Percentiles rank a stretch among this genome's conserved stretches.
Conservation (phyloP, 2,329 filamentous ascomycete genomes). For the Penicillium vulpinum region DNA sequence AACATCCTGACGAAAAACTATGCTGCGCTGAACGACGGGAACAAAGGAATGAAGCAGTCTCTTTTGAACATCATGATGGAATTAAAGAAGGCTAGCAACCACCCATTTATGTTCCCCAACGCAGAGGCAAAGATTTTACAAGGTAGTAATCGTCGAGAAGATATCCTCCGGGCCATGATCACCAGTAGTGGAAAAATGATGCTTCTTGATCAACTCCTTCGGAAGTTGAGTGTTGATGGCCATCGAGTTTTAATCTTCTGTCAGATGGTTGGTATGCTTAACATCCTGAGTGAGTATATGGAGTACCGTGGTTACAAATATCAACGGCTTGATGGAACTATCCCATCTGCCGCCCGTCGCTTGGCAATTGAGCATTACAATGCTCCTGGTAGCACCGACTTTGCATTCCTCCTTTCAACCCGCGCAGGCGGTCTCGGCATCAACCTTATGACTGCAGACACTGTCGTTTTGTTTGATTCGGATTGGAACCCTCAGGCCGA, state of each 20-base stretch:
- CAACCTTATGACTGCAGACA: conserved; percentile 98
- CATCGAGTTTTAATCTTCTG: conserved; percentile 98
- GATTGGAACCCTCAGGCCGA: conserved; percentile 97
- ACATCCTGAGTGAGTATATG: conserved; percentile 92
- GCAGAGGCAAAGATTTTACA: conserved; percentile 86
- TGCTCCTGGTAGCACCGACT: conserved; percentile 91
- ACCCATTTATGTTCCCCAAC: conserved; percentile 95
- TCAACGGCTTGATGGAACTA: conserved; percentile 92
- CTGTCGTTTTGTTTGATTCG: conserved; percentile 95
- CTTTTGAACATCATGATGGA: conserved; percentile 99
- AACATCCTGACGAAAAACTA: conserved; percentile 98
- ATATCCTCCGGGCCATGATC: conserved; percentile 87
- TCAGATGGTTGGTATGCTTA: conserved; percentile 99
- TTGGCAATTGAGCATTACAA: conserved; percentile 99
- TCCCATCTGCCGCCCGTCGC: conserved; percentile 80
- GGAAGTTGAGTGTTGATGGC: conserved; percentile 88
- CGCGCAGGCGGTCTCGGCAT: conserved; percentile 96
- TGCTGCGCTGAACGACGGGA: conserved; percentile 84
- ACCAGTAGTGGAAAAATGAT: conserved; percentile 99
- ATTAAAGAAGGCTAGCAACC: conserved; percentile 97
- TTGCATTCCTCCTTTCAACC: conserved; percentile 93
- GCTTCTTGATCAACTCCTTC: conserved; percentile 91
- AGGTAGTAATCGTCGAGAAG: conserved; percentile 78
- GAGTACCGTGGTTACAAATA: conserved; percentile 91
- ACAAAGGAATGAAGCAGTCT: conserved; percentile 89